phyloP scores from a whole-genome alignment of 306 rosid genomes.

The Abrus precatorius region DNA sequence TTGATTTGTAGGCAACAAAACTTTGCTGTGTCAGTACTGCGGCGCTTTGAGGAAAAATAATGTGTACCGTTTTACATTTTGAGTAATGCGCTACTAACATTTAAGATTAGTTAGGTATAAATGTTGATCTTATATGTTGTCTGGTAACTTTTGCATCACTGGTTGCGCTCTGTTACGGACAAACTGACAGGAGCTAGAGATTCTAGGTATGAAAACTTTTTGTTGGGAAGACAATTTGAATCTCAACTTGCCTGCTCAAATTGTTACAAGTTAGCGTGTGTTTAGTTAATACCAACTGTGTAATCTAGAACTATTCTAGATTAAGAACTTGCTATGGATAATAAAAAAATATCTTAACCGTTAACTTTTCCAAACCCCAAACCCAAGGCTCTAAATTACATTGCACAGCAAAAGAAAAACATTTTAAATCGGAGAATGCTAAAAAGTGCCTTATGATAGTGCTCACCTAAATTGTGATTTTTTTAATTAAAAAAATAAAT shows the following conservation, averaged over 20 bases:
- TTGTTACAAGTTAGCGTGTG: not conserved
- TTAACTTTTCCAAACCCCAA: not conserved
- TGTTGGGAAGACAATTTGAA: not conserved
- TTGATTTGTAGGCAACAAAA: conserved; percentile 72
- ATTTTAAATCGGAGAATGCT: not conserved
- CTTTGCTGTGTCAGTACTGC: conserved; percentile 75
- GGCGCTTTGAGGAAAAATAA: conserved; percentile 75
- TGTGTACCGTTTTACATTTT: not conserved
- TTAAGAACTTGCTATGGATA: not conserved
- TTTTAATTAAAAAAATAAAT: too few relatives aligned
- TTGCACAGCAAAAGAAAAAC: not conserved
- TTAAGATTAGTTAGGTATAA: not conserved
- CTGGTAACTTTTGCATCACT: not conserved
- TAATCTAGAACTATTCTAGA: not conserved
- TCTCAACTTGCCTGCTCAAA: not conserved
- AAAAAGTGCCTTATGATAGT: not conserved
- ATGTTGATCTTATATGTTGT: conserved; percentile 6
- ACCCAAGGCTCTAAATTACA: not conserved
- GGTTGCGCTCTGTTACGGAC: not conserved
- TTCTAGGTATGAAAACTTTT: not conserved
- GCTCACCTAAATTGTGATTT: too few relatives aligned
- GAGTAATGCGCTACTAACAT: not conserved
- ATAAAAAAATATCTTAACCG: not conserved
- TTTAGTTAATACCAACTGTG: not conserved
- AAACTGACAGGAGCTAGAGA: not conserved